phyloP scores from a whole-genome alignment of 257 asterid genomes.

The Ballota nigra region DNA sequence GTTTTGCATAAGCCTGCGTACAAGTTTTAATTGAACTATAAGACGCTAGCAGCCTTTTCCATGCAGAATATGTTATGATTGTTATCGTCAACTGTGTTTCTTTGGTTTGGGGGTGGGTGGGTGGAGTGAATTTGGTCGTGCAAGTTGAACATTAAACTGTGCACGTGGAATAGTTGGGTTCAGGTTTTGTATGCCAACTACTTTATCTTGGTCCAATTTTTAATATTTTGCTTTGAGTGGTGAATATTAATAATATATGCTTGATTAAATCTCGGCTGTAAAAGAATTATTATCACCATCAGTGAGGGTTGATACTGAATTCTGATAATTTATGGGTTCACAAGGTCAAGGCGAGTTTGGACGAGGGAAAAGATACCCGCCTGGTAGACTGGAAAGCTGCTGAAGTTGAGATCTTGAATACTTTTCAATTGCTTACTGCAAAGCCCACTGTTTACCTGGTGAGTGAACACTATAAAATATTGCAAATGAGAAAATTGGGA shows the following conservation, averaged over 20 bases:
- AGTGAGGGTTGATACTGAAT: slow-evolving; percentile 15
- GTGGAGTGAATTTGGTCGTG: not conserved
- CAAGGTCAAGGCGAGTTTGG: slow-evolving; percentile 67
- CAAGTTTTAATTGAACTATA: not conserved
- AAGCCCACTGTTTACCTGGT: slow-evolving; percentile 99
- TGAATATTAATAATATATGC: not conserved
- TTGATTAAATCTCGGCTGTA: slow-evolving; percentile 7
- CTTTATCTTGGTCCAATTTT: not conserved
- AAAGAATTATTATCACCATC: not conserved
- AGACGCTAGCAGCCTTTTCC: not conserved
- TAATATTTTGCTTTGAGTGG: slow-evolving; percentile 3
- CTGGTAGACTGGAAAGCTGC: slow-evolving; percentile 97
- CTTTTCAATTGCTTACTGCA: slow-evolving; percentile 93
- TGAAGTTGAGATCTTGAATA: slow-evolving; percentile 86
- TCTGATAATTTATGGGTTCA: slow-evolving; percentile 26
- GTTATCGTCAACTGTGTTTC: not conserved
- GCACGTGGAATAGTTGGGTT: not conserved
- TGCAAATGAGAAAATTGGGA: not conserved
- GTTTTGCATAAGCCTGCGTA: not conserved
- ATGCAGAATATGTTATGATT: not conserved
- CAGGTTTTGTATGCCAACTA: not conserved
- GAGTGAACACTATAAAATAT: slow-evolving; percentile 24
- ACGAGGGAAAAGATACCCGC: slow-evolving; percentile 86
- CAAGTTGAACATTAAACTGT: not conserved
- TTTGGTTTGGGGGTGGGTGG: not conserved